Base-by-base conservation (phyloP, 305 asterid genomes). In the Solanum hybrid region DNA sequence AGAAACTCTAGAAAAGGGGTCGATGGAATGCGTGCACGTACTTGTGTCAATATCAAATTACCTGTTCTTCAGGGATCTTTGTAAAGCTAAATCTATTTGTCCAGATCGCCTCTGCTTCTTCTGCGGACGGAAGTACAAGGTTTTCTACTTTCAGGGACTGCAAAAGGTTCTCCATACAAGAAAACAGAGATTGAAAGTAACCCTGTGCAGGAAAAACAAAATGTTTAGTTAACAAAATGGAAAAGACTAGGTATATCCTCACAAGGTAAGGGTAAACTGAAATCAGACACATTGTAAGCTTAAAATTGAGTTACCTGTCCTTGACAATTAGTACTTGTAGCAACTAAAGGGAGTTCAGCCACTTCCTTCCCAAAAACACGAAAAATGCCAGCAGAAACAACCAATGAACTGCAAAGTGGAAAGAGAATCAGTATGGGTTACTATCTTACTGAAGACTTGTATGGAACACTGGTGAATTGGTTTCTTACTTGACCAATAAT, bases 341-440 rank as follows among this genome's bases (percentile, higher is more conserved):
- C 99, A 87, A 96, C 99, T 40, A 97, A 89, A 22, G 99, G 99
- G 75, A 97, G 95, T 92, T 97, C 98, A 4, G 98, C 99, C 75
- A 95, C 91, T 90, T 95, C 98, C 92, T 91, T 93, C 17, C 99
- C 98, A 81, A 95, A 97, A 69, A 96, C 81, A 60, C 99, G 98
- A 51, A 97, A 89, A 24, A 95, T 88, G 31, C 95, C 99, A 71
- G 96, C 98, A 88, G 96, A 95, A 14, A 95, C 99, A 34, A 96
- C 96, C 76, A 15, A 90, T 13, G 96, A 91, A 91, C 98, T 96
- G 94, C 89, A 91, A 24, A 88, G 79, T 87, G 34, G 56, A 75
- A 87, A 45, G 79, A 17, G 89, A 78, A 88, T 92, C 86, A 92
- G 87, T 91, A 86, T 71, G 13, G 35, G 32, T 60, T 24, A 86